Evolutionary conservation across 2,329 filamentous ascomycete genomes (phyloP).

Genomic region (Escovopsis sp.): DNA sequence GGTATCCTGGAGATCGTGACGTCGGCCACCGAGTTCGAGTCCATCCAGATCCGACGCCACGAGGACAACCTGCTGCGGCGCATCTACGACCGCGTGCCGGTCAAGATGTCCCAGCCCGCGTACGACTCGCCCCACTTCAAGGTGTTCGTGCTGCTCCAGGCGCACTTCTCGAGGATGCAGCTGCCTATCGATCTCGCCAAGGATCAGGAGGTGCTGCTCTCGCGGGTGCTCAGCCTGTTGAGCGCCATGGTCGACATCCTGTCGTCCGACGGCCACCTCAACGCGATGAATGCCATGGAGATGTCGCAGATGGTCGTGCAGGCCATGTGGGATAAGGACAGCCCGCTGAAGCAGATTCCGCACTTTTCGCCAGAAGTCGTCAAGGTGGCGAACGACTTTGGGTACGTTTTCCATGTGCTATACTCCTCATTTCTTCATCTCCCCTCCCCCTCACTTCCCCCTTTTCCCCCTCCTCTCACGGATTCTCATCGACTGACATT

Average conservation of each 20-base stretch:
- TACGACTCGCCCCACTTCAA: slow-evolving; percentile 98
- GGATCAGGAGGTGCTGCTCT: slow-evolving; percentile 79
- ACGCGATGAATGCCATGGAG: slow-evolving; percentile 97
- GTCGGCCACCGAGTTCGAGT: slow-evolving; percentile 90
- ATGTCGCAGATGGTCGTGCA: slow-evolving; percentile 99
- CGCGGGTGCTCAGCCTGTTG: slow-evolving; percentile 72
- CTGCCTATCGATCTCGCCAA: slow-evolving; percentile 89
- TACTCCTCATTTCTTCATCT: background rate
- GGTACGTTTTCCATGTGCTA: slow-evolving; percentile 30
- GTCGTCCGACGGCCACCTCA: slow-evolving; percentile 87
- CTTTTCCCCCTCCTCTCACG: no score
- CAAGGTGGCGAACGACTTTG: slow-evolving; percentile 64
- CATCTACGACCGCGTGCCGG: slow-evolving; percentile 86
- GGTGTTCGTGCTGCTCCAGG: slow-evolving; percentile 89
- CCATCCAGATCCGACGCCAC: slow-evolving; percentile 84
- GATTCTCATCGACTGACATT: slow-evolving; percentile 17
- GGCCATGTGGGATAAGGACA: slow-evolving; percentile 97
- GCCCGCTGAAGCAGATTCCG: slow-evolving; percentile 91
- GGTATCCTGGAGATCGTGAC: slow-evolving; percentile 94
- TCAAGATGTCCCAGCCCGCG: slow-evolving; percentile 78
- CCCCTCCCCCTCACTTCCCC: no score
- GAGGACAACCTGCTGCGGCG: slow-evolving; percentile 77
- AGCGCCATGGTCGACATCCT: slow-evolving; percentile 90
- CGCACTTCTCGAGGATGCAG: slow-evolving; percentile 95
- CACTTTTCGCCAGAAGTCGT: slow-evolving; percentile 78